phyloP scores from a whole-genome alignment of 106 monocot genomes.

The Allium cepa region DNA sequence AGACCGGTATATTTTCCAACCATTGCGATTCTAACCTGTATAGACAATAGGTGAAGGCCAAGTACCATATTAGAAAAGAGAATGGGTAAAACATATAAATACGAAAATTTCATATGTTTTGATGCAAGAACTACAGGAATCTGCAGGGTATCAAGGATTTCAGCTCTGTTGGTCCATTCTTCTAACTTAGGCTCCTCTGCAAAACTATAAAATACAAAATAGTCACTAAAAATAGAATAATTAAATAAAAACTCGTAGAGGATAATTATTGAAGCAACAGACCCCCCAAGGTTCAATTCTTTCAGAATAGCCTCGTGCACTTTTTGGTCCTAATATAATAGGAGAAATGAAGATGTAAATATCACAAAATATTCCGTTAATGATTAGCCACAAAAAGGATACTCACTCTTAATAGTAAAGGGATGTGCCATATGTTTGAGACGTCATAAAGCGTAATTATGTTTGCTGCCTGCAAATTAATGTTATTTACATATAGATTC shows the following conservation, averaged over 20 bases:
- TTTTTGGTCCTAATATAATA: slow-evolving; percentile 39
- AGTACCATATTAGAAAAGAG: neutral
- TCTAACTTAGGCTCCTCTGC: slow-evolving; percentile 34
- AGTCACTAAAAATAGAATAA: neutral
- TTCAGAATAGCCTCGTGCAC: slow-evolving; percentile 63
- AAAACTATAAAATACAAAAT: slow-evolving; percentile 15
- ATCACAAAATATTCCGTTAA: neutral
- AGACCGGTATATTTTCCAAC: slow-evolving; percentile 75
- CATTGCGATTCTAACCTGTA: slow-evolving; percentile 70
- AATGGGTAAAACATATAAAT: neutral
- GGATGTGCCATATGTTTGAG: slow-evolving; percentile 65
- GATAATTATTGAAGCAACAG: slow-evolving; percentile 7
- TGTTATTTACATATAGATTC: slow-evolving; percentile 3
- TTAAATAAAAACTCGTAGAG: neutral
- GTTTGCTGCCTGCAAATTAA: slow-evolving; percentile 32
- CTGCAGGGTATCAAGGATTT: slow-evolving; percentile 34
- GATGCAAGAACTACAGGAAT: slow-evolving; percentile 27
- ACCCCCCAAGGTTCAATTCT: slow-evolving; percentile 44
- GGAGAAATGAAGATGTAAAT: slow-evolving; percentile 3
- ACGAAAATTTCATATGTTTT: neutral
- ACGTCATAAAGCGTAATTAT: slow-evolving; percentile 59
- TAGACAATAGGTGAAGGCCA: neutral
- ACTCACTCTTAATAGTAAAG: slow-evolving; percentile 49
- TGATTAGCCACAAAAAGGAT: neutral
- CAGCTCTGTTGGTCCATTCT: slow-evolving; percentile 45